Percentiles rank a stretch among this genome's conserved stretches.
Conservation (phyloP, 2,329 filamentous ascomycete species). For the Colletotrichum sp. region DNA sequence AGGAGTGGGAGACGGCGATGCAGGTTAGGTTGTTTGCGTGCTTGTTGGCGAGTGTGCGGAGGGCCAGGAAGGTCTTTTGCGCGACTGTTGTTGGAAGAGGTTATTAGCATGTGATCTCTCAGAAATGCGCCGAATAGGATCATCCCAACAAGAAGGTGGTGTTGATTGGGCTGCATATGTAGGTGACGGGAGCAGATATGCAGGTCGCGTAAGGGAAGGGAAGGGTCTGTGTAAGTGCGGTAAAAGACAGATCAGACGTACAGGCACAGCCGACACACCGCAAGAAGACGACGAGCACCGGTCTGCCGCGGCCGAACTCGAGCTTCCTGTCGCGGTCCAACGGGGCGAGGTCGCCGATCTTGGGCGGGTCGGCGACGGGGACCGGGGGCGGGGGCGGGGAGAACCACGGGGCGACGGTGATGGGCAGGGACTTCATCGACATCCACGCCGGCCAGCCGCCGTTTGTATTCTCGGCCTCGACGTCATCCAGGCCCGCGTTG, state of each 20-base stretch:
- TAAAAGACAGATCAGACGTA: constrained; percentile 35
- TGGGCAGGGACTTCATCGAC: constrained; percentile 52
- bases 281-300: constrained; percentile 55
- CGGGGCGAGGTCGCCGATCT: constrained; percentile 53
- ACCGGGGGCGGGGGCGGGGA: constrained; percentile 56
- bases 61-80: constrained; percentile 60
- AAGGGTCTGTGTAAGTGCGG: background rate
- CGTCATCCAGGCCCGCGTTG: constrained; percentile 32
- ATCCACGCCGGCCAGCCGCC: constrained; percentile 52
- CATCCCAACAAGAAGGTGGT: background rate
- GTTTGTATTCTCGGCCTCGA: constrained; percentile 21
- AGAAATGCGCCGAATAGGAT: background rate
- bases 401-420: constrained; percentile 60
- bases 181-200: background rate
- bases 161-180: background rate
- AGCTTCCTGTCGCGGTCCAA: constrained; percentile 50
- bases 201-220: background rate
- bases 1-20: constrained; percentile 66
- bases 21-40: constrained; percentile 54
- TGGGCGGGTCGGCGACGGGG: constrained; percentile 48
- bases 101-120: background rate
- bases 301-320: constrained; percentile 46
- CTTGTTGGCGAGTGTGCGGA: constrained; percentile 59
- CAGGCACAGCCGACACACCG: constrained; percentile 62
- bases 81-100: constrained; percentile 45